Evolutionary conservation across 495 filamentous ascomycete species (phyloP).

Genomic region (Corynascus novoguineensis): DNA sequence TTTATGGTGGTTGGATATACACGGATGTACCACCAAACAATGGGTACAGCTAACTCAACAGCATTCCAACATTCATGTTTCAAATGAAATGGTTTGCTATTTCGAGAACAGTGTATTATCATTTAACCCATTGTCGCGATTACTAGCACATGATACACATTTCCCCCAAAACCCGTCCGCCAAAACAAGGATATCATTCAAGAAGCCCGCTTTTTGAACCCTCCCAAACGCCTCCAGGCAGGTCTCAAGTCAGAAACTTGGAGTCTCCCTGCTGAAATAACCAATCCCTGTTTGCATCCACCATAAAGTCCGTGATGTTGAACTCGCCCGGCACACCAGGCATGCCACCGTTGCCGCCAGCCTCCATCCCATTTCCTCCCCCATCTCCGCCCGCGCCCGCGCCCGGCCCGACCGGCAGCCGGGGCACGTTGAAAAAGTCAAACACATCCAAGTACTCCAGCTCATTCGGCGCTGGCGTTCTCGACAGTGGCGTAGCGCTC

Average conservation of each 20-base stretch:
- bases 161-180: no score
- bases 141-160: no score
- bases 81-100: no score
- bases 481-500: slow-evolving; percentile 40
- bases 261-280: slow-evolving; percentile 43
- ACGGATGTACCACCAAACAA: no score
- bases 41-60: no score
- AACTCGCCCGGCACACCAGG: slow-evolving; percentile 42
- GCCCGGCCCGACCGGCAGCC: slow-evolving; percentile 50
- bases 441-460: slow-evolving; percentile 90
- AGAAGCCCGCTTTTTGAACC: background rate
- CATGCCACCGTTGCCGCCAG: background rate
- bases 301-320: slow-evolving; percentile 63
- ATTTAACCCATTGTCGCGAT: no score
- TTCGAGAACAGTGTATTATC: no score
- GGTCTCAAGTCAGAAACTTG: slow-evolving; percentile 26
- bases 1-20: no score
- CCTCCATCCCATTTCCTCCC: slow-evolving; percentile 9
- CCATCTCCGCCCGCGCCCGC: background rate
- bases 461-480: slow-evolving; percentile 70
- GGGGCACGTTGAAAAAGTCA: slow-evolving; percentile 85
- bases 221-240: background rate
- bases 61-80: no score
- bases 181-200: no score
- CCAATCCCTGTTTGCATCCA: slow-evolving; percentile 60